Percentiles rank a stretch among this genome's conserved stretches.
Evolutionary conservation across 2,329 filamentous ascomycete genomes (phyloP).

Genomic region (Exophiala mesophila): DNA sequence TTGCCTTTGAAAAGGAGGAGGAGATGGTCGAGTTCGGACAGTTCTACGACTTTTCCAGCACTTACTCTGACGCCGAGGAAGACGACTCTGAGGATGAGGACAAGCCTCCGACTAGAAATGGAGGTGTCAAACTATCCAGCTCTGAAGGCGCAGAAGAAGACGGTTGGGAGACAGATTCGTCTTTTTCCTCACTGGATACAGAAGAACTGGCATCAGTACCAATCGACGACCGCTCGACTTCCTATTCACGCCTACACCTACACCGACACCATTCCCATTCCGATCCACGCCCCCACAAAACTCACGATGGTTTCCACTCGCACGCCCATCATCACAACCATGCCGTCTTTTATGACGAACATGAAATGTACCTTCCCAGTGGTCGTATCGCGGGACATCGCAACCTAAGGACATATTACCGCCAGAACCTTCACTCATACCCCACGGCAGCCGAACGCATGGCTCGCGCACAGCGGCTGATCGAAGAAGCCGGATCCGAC

Average conservation of each 20-base stretch:
- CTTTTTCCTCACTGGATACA: slow-evolving; percentile 80
- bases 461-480: slow-evolving; percentile 39
- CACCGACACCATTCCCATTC: slow-evolving; percentile 70
- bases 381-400: slow-evolving; percentile 87
- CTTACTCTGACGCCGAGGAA: slow-evolving; percentile 70
- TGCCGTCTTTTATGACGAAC: slow-evolving; percentile 84
- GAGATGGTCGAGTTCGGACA: slow-evolving; percentile 93
- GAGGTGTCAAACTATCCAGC: slow-evolving; percentile 57
- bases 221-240: slow-evolving; percentile 65
- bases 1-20: slow-evolving; percentile 80
- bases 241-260: slow-evolving; percentile 66
- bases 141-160: slow-evolving; percentile 54
- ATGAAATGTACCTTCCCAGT: slow-evolving; percentile 86
- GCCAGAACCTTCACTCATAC: slow-evolving; percentile 85
- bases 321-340: slow-evolving; percentile 71
- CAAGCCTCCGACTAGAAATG: slow-evolving; percentile 46
- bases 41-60: slow-evolving; percentile 94
- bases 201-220: slow-evolving; percentile 73
- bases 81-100: slow-evolving; percentile 55
- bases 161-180: slow-evolving; percentile 93
- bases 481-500: slow-evolving; percentile 46
- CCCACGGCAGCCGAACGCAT: slow-evolving; percentile 72
- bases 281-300: slow-evolving; percentile 67
- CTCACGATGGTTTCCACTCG: slow-evolving; percentile 73
- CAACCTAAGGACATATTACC: slow-evolving; percentile 79